A percentile compares a stretch with the other conserved stretches of the same genome.
These are phyloP conservation scores for Theobroma cacao DNA, from an alignment of 345 rosid species.

Conservation along the genomic window DNA sequence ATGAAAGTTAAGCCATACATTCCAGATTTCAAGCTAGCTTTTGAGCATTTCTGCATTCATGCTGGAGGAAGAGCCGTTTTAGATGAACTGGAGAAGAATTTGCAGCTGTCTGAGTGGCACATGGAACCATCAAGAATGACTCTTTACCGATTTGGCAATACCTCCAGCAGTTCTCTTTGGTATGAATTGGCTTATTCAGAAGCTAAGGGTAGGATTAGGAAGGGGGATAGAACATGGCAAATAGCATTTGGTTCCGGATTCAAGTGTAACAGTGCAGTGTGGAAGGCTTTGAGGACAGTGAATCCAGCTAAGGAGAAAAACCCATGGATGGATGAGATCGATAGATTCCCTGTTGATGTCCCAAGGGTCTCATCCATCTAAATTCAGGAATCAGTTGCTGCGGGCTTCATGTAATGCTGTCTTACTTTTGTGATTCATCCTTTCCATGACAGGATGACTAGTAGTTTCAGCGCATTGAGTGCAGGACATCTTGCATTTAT, in stretches of 20 bases:
- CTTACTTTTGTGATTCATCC: not conserved
- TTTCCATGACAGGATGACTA: not conserved
- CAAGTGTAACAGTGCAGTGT: conserved; percentile 60
- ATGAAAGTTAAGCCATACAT: conserved; percentile 47
- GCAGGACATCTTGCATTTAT: not conserved
- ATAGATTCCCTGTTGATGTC: conserved; percentile 42
- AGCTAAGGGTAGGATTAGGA: conserved; percentile 51
- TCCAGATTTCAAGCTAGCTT: conserved; percentile 60
- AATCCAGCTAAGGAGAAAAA: conserved; percentile 46
- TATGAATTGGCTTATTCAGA: conserved; percentile 52
- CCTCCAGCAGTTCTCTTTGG: conserved; percentile 64
- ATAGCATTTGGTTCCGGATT: conserved; percentile 68
- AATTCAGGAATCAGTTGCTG: not conserved
- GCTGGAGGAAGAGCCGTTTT: conserved; percentile 54
- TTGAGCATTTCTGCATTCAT: conserved; percentile 61
- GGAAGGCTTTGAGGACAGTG: conserved; percentile 50
- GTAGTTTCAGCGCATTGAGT: not conserved
- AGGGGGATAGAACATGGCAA: conserved; percentile 58
- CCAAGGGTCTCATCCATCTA: conserved; percentile 33
- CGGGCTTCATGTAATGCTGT: not conserved
- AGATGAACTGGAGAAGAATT: conserved; percentile 51
- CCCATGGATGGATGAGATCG: conserved; percentile 54
- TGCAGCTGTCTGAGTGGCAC: conserved; percentile 53
- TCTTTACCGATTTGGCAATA: conserved; percentile 47
- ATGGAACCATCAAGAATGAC: conserved; percentile 68